These are phyloP conservation scores for Exophiala mesophila DNA, from an alignment of 2,329 filamentous ascomycete genomes.

Conservation along the genomic window DNA sequence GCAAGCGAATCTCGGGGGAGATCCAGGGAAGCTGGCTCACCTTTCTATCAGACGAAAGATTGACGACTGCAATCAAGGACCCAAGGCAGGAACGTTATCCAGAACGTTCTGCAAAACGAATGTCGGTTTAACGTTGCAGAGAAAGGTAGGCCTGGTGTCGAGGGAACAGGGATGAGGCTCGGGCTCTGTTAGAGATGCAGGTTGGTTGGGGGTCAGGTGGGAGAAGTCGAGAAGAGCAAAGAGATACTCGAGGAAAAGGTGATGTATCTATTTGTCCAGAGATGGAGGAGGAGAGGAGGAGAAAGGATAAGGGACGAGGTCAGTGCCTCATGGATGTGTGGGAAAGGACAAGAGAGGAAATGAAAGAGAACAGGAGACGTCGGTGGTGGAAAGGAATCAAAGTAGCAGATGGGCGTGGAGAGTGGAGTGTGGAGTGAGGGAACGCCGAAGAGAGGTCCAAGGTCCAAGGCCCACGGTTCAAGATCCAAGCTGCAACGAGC, in stretches of 20 bases:
- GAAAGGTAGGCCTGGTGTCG: no score
- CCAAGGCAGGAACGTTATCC: slow-evolving; percentile 23
- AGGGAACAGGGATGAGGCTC: no score
- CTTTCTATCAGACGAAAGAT: slow-evolving; percentile 2
- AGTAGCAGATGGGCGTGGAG: neutral
- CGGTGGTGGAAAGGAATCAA: neutral
- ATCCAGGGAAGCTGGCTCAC: no score
- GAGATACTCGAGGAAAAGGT: slow-evolving; percentile 22
- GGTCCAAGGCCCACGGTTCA: slow-evolving; percentile 3
- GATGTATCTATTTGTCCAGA: slow-evolving; percentile 24
- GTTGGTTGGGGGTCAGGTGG: slow-evolving; percentile 13
- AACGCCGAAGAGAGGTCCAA: slow-evolving; percentile 1
- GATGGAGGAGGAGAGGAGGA: slow-evolving; percentile 19
- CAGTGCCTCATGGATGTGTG: slow-evolving; percentile 17
- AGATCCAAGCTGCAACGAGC: neutral
- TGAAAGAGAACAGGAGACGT: slow-evolving; percentile 16
- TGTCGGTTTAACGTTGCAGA: no score
- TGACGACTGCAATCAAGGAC: slow-evolving; percentile 5
- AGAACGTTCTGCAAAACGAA: slow-evolving; percentile 23
- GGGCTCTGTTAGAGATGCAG: slow-evolving; percentile 2
- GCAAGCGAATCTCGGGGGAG: no score
- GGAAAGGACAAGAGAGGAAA: slow-evolving; percentile 14
- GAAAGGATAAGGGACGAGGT: slow-evolving; percentile 21
- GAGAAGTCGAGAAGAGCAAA: slow-evolving; percentile 23
- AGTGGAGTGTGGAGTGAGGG: slow-evolving; percentile 16